phyloP scores from a whole-genome alignment of 306 rosid species.

The Leucaena leucocephala region DNA sequence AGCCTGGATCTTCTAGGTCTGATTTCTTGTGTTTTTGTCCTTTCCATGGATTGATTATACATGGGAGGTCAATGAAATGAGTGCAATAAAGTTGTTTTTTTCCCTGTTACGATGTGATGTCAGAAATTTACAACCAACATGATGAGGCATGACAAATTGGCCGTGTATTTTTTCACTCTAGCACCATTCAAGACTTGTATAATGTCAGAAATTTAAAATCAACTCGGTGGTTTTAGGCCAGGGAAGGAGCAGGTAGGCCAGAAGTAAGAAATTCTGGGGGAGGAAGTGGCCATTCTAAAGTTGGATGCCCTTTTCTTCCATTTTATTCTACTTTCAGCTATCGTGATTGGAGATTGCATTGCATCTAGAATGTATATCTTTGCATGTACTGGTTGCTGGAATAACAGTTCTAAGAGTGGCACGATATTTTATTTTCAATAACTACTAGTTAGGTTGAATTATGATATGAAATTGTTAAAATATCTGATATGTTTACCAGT shows the following conservation, averaged over 20 bases:
- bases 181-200: no score
- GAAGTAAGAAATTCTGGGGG: no score
- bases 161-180: no score
- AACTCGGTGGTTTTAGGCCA: no score
- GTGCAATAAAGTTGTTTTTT: background rate
- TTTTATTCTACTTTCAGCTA: no score
- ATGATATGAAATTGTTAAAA: background rate
- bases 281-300: no score
- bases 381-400: background rate
- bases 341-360: background rate
- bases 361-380: background rate
- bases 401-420: background rate
- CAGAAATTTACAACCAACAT: no score
- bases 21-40: slow-evolving; percentile 1
- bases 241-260: no score
- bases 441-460: background rate
- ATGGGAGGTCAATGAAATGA: background rate
- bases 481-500: background rate
- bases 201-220: no score
- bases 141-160: no score
- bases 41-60: background rate
- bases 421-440: background rate
- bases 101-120: background rate
- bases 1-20: background rate
- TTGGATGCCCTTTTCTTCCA: no score